Base-by-base conservation (phyloP, 495 filamentous ascomycete genomes). In the Annulohypoxylon bovei region DNA sequence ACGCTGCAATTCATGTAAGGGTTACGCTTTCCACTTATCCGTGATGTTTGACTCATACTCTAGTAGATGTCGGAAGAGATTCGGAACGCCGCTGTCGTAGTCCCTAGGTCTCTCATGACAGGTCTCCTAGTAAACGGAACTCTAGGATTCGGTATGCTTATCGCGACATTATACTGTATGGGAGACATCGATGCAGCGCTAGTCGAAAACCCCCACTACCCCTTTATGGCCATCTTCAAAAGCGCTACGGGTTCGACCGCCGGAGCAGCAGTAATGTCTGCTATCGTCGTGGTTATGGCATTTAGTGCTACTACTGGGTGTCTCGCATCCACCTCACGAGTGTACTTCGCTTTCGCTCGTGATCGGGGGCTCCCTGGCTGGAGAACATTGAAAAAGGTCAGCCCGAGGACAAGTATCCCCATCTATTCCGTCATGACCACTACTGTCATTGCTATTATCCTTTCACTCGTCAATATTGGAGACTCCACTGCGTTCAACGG, bases 21-120 rank as follows among this genome's bases (percentile, higher is more conserved):
- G 1, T 33, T 6, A 18, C n/a, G 4, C 27, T 3, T 3, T 28
- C 49, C 28, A 5, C 1, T 9, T 14, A 3, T 20, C n/a, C 23
- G 8, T 3, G 27, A 20, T 18, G 6, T 52, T 18, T 20, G 2
- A 33, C 49, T 53, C n/a, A 53, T 12, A 16, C n/a, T 18, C 6
- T 33, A 20, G 27, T 53, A 53, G 49, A 53, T 53, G 49, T 53
- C 49, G n/a, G 49, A 53, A 33, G 49, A 53, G 11, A 53, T 53
- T 28, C 49, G 49, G 3, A 53, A 53, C 28, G 49, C 49, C 4
- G 49, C 49, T 20, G 49, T 53, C n/a, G 49, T 53, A 9, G 28
- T 53, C 0, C 49, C 49, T 20, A 33, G 49, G 16, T 53, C 49
- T 11, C 49, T 53, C 14, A 16, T 53, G n/a, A 53, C 49, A 53